Percentiles rank a stretch among this genome's conserved stretches.
phyloP scores from a whole-genome alignment of 176 grass and related monocot species.

The Tuctoria greenei region DNA sequence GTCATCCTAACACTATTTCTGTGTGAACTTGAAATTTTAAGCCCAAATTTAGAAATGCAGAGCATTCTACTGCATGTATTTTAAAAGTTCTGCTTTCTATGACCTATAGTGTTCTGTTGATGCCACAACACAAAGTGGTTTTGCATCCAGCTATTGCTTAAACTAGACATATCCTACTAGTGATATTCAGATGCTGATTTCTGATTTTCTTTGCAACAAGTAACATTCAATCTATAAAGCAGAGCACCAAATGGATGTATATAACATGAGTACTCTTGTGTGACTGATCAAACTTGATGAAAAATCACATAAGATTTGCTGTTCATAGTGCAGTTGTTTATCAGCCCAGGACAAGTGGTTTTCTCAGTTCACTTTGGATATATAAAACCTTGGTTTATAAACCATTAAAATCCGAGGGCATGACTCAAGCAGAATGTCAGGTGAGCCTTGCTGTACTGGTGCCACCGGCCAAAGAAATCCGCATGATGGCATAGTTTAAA shows the following conservation, averaged over 20 bases:
- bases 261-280: not conserved
- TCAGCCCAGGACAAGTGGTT: not conserved
- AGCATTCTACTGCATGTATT: not conserved
- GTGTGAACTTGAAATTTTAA: not conserved
- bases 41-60: not conserved
- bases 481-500: too few relatives aligned
- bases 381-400: not conserved
- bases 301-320: not conserved
- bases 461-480: too few relatives aligned
- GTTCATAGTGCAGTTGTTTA: not conserved
- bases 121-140: not conserved
- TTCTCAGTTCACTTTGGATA: slow-evolving; percentile 3
- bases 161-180: not conserved
- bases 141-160: slow-evolving; percentile 2
- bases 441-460: too few relatives aligned
- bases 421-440: not conserved
- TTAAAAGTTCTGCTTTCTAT: not conserved
- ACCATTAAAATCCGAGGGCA: slow-evolving; percentile 6
- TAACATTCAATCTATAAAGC: not conserved
- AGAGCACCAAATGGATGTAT: not conserved
- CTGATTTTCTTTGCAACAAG: not conserved
- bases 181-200: not conserved
- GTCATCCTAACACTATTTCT: not conserved
- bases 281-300: not conserved
- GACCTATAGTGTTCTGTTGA: not conserved